Conservation (phyloP, 208 protist species). For the Trichomonas tenax region DNA sequence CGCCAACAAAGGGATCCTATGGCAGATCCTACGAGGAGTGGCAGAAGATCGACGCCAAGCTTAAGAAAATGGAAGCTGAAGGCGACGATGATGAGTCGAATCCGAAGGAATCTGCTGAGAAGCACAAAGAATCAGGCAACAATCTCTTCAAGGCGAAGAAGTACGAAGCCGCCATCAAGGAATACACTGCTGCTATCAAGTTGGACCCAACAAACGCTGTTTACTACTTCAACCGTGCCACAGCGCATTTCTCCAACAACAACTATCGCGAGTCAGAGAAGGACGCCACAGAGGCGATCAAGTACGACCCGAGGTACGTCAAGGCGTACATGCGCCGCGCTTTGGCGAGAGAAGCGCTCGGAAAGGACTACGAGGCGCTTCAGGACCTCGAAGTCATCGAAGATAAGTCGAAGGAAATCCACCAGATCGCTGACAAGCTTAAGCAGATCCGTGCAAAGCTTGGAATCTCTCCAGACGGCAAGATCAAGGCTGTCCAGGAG, state of each 20-base stretch:
- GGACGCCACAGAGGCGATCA: not conserved
- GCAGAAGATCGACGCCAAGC: not conserved
- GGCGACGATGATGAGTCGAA: not conserved
- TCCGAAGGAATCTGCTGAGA: not conserved
- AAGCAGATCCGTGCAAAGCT: not conserved
- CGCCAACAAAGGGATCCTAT: not conserved
- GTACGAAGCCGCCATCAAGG: not conserved
- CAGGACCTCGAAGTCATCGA: not conserved
- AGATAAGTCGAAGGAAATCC: not conserved
- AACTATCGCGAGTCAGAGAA: not conserved
- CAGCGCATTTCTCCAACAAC: not conserved
- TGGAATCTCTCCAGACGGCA: not conserved
- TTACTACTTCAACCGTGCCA: not conserved
- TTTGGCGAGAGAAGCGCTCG: not conserved
- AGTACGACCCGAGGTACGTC: not conserved
- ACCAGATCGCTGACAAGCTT: not conserved
- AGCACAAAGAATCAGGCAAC: constrained; percentile 20
- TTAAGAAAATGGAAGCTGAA: not conserved
- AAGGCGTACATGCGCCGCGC: constrained; percentile 5
- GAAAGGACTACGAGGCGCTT: not conserved
- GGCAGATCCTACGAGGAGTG: not conserved
- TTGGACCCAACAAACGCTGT: not conserved
- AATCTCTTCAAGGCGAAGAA: not conserved
- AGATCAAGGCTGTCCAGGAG: not conserved
- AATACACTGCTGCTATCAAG: not conserved